phyloP scores from a whole-genome alignment of 2,329 filamentous ascomycete genomes.

The Acrodontium crateriforme region DNA sequence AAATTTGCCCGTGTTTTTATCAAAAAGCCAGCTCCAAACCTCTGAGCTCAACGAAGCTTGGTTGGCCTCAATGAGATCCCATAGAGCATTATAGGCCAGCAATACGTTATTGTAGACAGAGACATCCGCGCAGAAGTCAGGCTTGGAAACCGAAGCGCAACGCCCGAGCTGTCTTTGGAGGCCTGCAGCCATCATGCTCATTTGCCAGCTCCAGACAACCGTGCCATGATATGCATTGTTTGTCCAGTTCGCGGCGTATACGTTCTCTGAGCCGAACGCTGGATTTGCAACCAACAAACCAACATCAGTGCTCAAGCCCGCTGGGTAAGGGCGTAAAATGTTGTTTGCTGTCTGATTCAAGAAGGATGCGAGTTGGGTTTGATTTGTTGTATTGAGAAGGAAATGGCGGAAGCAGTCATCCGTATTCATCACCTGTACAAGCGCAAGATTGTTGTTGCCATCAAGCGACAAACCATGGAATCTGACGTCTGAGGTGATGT shows the following conservation, averaged over 20 bases:
- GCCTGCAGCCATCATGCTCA: slow-evolving; percentile 50
- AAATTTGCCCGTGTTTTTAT: slow-evolving; percentile 28
- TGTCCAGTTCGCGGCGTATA: slow-evolving; percentile 39
- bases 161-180: slow-evolving; percentile 43
- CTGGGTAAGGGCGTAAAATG: slow-evolving; percentile 44
- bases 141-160: slow-evolving; percentile 26
- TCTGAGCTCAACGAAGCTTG: slow-evolving; percentile 38
- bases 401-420: slow-evolving; percentile 52
- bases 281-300: slow-evolving; percentile 49
- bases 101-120: slow-evolving; percentile 28
- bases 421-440: slow-evolving; percentile 47
- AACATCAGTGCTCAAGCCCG: slow-evolving; percentile 42
- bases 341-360: slow-evolving; percentile 44
- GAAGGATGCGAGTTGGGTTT: slow-evolving; percentile 42
- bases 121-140: slow-evolving; percentile 38
- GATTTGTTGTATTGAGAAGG: slow-evolving; percentile 43
- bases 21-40: slow-evolving; percentile 50
- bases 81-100: slow-evolving; percentile 45
- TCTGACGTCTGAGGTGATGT: slow-evolving; percentile 31
- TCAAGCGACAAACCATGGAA: slow-evolving; percentile 46
- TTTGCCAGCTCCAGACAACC: slow-evolving; percentile 51
- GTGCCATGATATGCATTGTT: slow-evolving; percentile 49
- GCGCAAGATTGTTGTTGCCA: slow-evolving; percentile 33
- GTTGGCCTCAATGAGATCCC: slow-evolving; percentile 48
- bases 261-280: slow-evolving; percentile 36